phyloP scores from a whole-genome alignment of 1,284 basidiomycete species.

The Cutaneotrichosporon cavernicola region DNA sequence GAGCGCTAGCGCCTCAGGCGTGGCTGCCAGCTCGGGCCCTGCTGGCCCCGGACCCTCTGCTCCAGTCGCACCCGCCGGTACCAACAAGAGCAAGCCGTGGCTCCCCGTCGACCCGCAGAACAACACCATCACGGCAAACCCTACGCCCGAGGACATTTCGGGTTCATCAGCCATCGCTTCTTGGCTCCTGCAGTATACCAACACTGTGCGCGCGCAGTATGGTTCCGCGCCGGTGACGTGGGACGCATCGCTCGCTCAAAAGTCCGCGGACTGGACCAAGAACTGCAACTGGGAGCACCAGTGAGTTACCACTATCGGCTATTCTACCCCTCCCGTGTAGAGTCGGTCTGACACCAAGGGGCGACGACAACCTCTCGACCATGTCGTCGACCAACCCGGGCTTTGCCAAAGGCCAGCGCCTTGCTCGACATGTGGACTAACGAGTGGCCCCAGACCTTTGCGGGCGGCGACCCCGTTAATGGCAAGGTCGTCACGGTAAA shows the following conservation, averaged over 20 bases:
- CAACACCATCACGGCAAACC: conserved; percentile 50
- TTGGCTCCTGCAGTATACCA: conserved; percentile 16
- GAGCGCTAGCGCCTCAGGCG: not conserved
- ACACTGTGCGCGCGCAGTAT: conserved; percentile 17
- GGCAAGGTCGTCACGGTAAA: conserved; percentile 11
- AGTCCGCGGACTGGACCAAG: not conserved
- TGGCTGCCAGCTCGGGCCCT: not conserved
- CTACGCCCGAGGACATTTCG: conserved; percentile 27
- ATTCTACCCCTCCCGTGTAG: too few species aligned
- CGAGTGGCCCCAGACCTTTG: conserved; percentile 25
- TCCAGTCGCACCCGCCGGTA: not conserved
- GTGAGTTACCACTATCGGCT: conserved; percentile 8
- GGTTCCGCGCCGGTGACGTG: conserved; percentile 10
- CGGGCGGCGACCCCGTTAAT: conserved; percentile 28
- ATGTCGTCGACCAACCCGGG: not conserved
- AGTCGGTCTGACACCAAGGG: not conserved
- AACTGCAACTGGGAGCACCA: conserved; percentile 9
- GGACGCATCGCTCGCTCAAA: conserved; percentile 11
- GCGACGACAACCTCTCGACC: not conserved
- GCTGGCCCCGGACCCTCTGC: not conserved
- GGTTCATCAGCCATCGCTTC: conserved; percentile 10
- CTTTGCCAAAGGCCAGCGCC: not conserved
- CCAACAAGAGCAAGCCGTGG: conserved; percentile 34
- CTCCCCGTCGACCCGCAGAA: conserved; percentile 56
- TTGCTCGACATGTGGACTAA: conserved; percentile 12